Evolutionary conservation across 495 filamentous ascomycete species (phyloP).

Genomic region (Stereocaulon alpinum): DNA sequence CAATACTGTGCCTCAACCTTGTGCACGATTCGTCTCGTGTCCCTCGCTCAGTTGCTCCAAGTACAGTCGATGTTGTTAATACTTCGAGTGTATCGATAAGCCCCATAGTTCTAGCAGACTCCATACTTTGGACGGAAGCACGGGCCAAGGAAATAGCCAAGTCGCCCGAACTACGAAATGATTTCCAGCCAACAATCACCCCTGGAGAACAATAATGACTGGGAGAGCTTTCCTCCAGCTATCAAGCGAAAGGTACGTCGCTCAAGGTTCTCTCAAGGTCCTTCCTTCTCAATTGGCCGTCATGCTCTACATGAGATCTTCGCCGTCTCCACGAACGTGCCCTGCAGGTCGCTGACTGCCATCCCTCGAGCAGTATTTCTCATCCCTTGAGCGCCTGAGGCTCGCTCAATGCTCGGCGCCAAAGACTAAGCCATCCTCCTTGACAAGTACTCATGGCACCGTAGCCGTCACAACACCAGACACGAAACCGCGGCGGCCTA

Average conservation of each 20-base stretch:
- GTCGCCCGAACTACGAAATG: constrained; percentile 1
- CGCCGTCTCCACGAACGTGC: neutral
- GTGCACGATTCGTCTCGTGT: neutral
- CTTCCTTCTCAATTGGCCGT: neutral
- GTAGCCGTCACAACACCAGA: constrained; percentile 21
- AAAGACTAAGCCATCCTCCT: constrained; percentile 17
- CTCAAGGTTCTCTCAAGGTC: neutral
- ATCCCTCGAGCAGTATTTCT: constrained; percentile 48
- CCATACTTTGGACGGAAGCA: neutral
- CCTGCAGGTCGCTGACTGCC: constrained; percentile 15
- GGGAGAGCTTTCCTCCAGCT: constrained; percentile 46
- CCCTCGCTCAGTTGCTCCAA: neutral
- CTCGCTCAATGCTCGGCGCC: constrained; percentile 42
- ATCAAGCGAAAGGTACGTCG: constrained; percentile 41
- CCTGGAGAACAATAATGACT: constrained; percentile 24
- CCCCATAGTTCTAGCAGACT: neutral
- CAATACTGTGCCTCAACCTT: neutral
- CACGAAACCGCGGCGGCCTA: constrained; percentile 32
- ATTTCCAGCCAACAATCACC: constrained; percentile 3
- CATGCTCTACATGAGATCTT: constrained; percentile 1
- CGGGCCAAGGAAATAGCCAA: constrained; percentile 1
- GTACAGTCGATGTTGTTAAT: neutral
- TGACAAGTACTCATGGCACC: constrained; percentile 21
- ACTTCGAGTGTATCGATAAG: neutral
- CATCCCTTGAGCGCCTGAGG: constrained; percentile 52